Evolutionary conservation across 2,329 filamentous ascomycete genomes (phyloP).

Genomic region (Trichophaea hybrida): DNA sequence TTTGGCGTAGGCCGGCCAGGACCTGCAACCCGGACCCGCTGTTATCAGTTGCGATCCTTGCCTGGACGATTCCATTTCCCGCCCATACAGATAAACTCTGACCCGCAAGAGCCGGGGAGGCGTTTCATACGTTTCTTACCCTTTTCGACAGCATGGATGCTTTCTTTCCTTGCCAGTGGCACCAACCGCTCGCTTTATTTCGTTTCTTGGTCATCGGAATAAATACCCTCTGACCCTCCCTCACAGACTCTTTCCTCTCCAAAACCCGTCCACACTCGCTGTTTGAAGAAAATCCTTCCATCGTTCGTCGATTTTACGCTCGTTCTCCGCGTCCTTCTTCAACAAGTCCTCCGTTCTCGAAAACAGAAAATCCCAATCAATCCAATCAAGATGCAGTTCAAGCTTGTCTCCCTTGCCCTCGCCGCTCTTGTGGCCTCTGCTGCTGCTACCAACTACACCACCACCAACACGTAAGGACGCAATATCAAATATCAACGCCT

Average conservation of each 20-base stretch:
- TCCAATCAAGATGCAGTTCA: slow-evolving; percentile 28
- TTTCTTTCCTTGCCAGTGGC: slow-evolving; percentile 1
- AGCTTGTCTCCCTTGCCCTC: slow-evolving; percentile 22
- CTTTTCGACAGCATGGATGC: not conserved
- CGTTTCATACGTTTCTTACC: not conserved
- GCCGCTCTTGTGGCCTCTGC: slow-evolving; percentile 24
- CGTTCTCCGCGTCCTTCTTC: slow-evolving; percentile 5
- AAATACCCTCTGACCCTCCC: slow-evolving; percentile 1
- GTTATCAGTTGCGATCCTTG: not conserved
- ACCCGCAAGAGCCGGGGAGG: not conserved
- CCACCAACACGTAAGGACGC: slow-evolving; percentile 5
- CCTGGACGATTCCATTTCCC: not conserved
- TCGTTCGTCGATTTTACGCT: slow-evolving; percentile 15
- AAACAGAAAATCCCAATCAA: slow-evolving; percentile 4
- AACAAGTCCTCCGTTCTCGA: slow-evolving; percentile 1
- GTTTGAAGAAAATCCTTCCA: slow-evolving; percentile 1
- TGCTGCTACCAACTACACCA: slow-evolving; percentile 12
- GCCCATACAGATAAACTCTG: not conserved
- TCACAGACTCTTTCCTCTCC: slow-evolving; percentile 3
- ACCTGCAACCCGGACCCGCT: not conserved
- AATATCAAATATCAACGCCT: not conserved
- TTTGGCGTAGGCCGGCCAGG: not conserved
- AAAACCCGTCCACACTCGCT: slow-evolving; percentile 5
- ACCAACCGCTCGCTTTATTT: slow-evolving; percentile 5
- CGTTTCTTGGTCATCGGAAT: not conserved